Base-by-base conservation (phyloP, 2,329 filamentous ascomycete species). In the Colletotrichum sp. region DNA sequence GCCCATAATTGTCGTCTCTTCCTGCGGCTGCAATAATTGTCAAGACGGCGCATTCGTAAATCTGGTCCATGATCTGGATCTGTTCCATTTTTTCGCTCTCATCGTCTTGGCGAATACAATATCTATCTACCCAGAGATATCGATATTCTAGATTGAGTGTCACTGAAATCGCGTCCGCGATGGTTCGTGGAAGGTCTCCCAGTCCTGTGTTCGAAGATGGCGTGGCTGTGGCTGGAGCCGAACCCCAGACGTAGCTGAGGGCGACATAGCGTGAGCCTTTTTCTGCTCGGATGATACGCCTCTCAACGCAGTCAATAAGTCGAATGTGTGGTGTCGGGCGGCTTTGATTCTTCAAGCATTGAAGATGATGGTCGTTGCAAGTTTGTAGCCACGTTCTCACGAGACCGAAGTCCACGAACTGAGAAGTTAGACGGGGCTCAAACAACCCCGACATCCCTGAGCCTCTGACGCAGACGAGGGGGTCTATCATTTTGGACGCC, bases 111-210 rank as follows among this genome's bases (percentile, higher is more conserved):
- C 74, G 26, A 1, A 79, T 78, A 66, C 79, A 79, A 10, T 79
- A 61, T 3, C 71, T 32, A 24, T 80, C 78, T 12, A 80, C 69
- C 78, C 79, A 79, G 10, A 80, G 32, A 60, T 79, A 78, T n/a
- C 43, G 43, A 5, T 77, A 26, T 3, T 34, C 71, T 12, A 78
- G 60, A n/a, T 59, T 24, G 15, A 12, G 9, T 21, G 55, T 65
- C 26, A 67, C 61, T 3, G 7, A 24, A 18, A 74, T 57, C 12
- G 70, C 71, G 61, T 74, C 70, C 16, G 5, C n/a, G 55, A 69
- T 61, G 8, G 71, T 73, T 26, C 48, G 39, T 9, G 71, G 71
- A 39, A 73, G 32, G 12, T 9, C 12, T n/a, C 13, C 52, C 5
- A 74, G 18, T n/a, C 15, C 15, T 28, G 16, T 16, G 9, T 10